Conservation (phyloP, 345 rosid genomes). For the Microthlaspi erraticum region DNA sequence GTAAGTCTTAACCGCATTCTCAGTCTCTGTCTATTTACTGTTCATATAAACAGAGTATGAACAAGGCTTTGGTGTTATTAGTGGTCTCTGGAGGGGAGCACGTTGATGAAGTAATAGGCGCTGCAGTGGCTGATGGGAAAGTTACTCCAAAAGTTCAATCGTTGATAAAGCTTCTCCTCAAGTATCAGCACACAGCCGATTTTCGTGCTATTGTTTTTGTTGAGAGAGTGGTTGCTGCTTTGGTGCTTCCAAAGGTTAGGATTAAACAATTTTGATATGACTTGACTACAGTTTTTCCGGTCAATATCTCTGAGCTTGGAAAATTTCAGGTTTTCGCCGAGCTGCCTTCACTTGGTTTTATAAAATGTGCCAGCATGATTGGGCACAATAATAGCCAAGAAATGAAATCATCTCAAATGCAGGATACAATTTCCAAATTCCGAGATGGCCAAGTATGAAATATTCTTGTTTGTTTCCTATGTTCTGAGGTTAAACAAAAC, state of each 20-base stretch:
- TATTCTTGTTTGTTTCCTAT: not conserved
- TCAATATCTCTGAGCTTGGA: conserved; percentile 7
- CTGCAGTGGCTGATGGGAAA: conserved; percentile 99
- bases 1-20: conserved; percentile 50
- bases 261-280: conserved; percentile 1
- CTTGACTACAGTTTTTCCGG: not conserved
- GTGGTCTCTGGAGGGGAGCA: conserved; percentile 99
- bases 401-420: conserved; percentile 95
- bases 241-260: conserved; percentile 96
- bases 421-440: conserved; percentile 88
- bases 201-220: conserved; percentile 99
- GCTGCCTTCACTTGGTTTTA: conserved; percentile 89
- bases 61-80: conserved; percentile 44
- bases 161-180: conserved; percentile 78
- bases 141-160: conserved; percentile 99
- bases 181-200: conserved; percentile 87
- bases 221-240: conserved; percentile 96
- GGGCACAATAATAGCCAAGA: conserved; percentile 98
- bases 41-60: not conserved
- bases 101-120: conserved; percentile 91
- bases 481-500: not conserved
- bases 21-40: conserved; percentile 6
- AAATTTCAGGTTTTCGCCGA: conserved; percentile 76
- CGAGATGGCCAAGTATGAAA: conserved; percentile 91
- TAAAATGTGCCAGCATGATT: conserved; percentile 89